Conservation (phyloP, 1,284 basidiomycete species). For the Ceratobasidium papillatum region DNA sequence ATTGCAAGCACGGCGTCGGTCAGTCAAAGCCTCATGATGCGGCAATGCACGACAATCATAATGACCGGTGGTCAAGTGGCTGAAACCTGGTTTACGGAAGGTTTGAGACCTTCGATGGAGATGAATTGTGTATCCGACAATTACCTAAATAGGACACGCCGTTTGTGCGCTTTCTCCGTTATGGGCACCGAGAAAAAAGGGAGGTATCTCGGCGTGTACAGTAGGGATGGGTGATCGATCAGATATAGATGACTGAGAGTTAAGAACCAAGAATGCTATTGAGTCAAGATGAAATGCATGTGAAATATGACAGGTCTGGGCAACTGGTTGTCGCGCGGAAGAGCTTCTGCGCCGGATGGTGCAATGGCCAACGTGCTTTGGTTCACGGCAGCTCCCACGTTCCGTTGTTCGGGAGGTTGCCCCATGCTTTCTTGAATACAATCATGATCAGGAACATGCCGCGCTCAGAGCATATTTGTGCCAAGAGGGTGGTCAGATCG, state of each 20-base stretch:
- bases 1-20: background rate
- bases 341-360: background rate
- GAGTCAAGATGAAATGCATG: background rate
- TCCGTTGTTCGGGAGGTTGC: background rate
- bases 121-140: background rate
- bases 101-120: background rate
- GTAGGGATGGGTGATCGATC: background rate
- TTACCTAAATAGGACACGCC: background rate
- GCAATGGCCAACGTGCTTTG: background rate
- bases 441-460: background rate
- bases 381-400: too few species aligned
- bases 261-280: background rate
- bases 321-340: background rate
- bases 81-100: constrained; percentile 5
- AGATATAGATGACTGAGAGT: background rate
- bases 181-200: background rate
- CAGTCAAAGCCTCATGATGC: background rate
- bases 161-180: background rate
- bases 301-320: background rate
- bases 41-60: background rate
- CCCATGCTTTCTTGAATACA: background rate
- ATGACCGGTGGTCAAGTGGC: background rate
- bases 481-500: background rate
- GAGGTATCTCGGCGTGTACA: background rate
- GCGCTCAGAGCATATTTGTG: background rate